Base-by-base conservation (phyloP, 495 filamentous ascomycete species). In the Penicillium arizonense region DNA sequence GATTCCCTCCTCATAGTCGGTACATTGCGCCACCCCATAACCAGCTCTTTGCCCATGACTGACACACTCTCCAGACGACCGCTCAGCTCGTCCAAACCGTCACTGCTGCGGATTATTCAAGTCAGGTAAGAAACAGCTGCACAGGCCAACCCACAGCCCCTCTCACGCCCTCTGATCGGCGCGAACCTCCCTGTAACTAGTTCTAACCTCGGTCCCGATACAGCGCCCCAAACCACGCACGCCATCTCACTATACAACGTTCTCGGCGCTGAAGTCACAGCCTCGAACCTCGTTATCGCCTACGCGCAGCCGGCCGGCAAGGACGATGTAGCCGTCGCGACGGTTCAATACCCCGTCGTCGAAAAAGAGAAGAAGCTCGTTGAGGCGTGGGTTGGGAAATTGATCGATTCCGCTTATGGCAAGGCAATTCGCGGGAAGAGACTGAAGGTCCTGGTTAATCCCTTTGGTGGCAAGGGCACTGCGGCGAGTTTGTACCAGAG, bases 401-500 rank as follows among this genome's bases (percentile, higher is more conserved):
- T 97, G 18, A 71, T 96, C 4, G 73, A 82, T 39, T 76, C 77
- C 21, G 81, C 91, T 21, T 97, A 97, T 62, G 87, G 84, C 16
- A 73, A 79, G n/a, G 82, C 85, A 0, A 80, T 87, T 39, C 82
- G 78, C 16, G 78, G 76, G 36, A 93, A 89, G 64, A 82, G 90
- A 23, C 81, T 92, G 58, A 94, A 94, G 71, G 83, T 97, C 26
- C 71, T 97, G 14, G 79, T 98, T 55, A 98, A 97, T 61, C 94
- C 94, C 0, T 87, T 92, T 55, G 89, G 91, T 21, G 94, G 94
- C 5, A 84, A 90, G 21, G 91, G 93, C 11, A 80, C 78, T 24
- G 94, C 91, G 13, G 74, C 77, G 40, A 85, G 83, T 56, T 78
- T 86, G 51, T 98, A 90, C 77, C 70, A 83, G 47, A 82, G 81